Conservation (phyloP, 2,329 filamentous ascomycete species). For the Rhexocercosporidium sp. region DNA sequence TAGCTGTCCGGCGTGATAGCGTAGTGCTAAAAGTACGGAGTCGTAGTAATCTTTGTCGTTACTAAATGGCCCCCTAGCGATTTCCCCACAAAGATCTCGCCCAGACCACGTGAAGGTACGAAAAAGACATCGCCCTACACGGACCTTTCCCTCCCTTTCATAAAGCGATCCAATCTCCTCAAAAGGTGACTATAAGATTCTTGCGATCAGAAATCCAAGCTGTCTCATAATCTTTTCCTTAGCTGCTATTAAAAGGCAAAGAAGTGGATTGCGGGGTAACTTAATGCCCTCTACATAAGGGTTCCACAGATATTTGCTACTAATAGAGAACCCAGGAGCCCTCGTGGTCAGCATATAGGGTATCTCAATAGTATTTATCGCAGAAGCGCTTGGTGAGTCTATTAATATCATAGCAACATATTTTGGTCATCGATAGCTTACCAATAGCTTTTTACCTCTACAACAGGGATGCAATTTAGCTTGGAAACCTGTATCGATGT, state of each 20-base stretch:
- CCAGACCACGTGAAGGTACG: neutral
- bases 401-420: neutral
- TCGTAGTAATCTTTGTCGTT: conserved; percentile 6
- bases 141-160: neutral
- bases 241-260: neutral
- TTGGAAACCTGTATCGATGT: neutral
- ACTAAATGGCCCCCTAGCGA: neutral
- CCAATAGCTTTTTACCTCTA: conserved; percentile 1
- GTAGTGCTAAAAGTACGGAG: neutral
- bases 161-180: conserved; percentile 2
- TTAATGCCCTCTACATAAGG: conserved; percentile 3
- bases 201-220: neutral
- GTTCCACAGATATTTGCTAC: conserved; percentile 2
- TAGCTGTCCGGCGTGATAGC: conserved; percentile 3
- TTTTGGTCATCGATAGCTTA: neutral
- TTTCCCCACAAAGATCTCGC: neutral
- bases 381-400: neutral
- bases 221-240: conserved; percentile 9
- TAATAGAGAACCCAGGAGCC: neutral
- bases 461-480: conserved; percentile 4
- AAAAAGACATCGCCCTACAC: conserved; percentile 1
- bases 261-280: conserved; percentile 1
- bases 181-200: conserved; percentile 4
- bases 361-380: neutral
- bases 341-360: neutral